Conservation (phyloP, 805 yeast species). For the Yarrowia divulgata region DNA sequence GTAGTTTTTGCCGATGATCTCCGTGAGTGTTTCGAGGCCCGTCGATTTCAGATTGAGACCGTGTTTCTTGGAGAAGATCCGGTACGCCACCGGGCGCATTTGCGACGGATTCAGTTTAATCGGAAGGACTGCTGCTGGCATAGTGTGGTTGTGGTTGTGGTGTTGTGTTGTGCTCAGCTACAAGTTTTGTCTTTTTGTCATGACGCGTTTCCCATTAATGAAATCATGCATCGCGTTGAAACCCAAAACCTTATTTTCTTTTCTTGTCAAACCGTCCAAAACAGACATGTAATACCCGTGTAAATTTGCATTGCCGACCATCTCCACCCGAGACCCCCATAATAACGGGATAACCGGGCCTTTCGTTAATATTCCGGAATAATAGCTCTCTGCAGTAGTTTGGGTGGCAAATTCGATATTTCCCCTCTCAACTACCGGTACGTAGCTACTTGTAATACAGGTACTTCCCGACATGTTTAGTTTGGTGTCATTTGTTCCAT, state of each 20-base stretch:
- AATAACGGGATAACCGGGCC: not conserved
- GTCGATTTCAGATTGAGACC: slow-evolving; percentile 89
- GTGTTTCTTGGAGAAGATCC: slow-evolving; percentile 88
- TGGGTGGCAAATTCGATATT: no score
- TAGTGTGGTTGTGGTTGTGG: not conserved
- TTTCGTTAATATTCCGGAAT: no score
- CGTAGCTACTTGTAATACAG: no score
- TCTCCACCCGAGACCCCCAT: not conserved
- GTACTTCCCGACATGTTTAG: no score
- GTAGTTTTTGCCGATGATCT: slow-evolving; percentile 74
- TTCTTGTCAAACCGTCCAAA: not conserved
- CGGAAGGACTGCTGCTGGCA: slow-evolving; percentile 65
- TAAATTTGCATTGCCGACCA: no score
- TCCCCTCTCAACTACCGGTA: no score
- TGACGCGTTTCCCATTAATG: slow-evolving; percentile 19
- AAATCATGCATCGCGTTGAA: slow-evolving; percentile 1
- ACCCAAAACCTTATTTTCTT: not conserved
- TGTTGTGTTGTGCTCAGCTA: not conserved
- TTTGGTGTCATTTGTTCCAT: no score
- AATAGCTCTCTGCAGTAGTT: no score
- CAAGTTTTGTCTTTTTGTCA: not conserved
- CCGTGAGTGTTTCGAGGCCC: slow-evolving; percentile 76
- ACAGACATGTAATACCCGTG: not conserved
- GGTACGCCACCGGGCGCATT: slow-evolving; percentile 88
- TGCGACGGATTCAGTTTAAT: slow-evolving; percentile 79